Evolutionary conservation across 768 basidiomycete species (phyloP).

Genomic region (Russula sp.): DNA sequence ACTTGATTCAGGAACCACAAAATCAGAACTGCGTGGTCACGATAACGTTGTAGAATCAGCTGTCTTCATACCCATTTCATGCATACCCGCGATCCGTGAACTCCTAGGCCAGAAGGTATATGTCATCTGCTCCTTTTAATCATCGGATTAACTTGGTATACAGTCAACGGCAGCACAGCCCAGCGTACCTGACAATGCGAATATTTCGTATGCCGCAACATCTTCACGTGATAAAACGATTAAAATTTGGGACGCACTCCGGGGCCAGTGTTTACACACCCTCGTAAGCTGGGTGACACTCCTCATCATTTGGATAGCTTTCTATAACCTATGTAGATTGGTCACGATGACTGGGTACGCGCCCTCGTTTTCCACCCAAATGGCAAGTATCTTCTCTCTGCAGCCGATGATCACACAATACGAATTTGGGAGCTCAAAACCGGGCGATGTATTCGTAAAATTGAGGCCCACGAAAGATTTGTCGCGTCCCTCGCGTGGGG

Average conservation of each 20-base stretch:
- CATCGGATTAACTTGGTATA: not conserved
- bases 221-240: conserved; percentile 52
- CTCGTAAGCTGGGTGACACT: conserved; percentile 33
- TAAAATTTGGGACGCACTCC: conserved; percentile 45
- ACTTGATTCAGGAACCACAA: conserved; percentile 41
- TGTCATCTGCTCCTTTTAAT: not conserved
- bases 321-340: conserved; percentile 25
- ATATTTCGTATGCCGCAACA: conserved; percentile 41
- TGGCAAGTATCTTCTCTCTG: conserved; percentile 51
- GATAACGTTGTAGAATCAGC: conserved; percentile 49
- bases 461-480: conserved; percentile 24
- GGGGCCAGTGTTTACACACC: conserved; percentile 45
- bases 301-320: not conserved
- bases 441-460: conserved; percentile 39
- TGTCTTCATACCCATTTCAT: conserved; percentile 42
- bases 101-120: conserved; percentile 40
- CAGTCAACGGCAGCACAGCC: conserved; percentile 28
- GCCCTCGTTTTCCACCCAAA: conserved; percentile 52
- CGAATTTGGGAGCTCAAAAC: conserved; percentile 52
- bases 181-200: conserved; percentile 31
- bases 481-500: conserved; percentile 24
- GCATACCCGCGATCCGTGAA: conserved; percentile 43
- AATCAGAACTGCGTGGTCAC: conserved; percentile 49
- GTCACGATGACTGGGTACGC: conserved; percentile 54
- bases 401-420: conserved; percentile 54